These are phyloP conservation scores for Fraxinus ornus DNA, from an alignment of 305 asterid genomes.

Conservation along the genomic window DNA sequence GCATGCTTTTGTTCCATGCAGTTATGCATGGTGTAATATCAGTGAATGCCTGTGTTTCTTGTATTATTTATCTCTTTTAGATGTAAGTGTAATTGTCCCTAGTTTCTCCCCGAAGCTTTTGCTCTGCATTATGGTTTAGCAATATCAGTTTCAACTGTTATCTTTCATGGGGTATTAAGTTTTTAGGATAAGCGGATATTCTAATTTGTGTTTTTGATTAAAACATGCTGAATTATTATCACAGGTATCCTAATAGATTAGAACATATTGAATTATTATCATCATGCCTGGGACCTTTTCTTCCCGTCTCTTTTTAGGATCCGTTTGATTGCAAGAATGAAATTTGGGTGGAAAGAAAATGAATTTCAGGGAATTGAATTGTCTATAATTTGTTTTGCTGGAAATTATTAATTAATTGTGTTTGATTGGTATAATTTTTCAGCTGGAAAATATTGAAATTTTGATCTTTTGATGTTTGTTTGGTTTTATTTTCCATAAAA, in stretches of 20 bases:
- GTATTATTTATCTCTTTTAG: neutral
- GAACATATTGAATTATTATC: neutral
- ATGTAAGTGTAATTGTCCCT: neutral
- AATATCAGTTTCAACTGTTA: neutral
- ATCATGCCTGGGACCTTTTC: neutral
- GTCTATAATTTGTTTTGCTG: no score
- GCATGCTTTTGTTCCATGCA: neutral
- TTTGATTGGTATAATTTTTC: no score
- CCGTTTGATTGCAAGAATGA: no score
- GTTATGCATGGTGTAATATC: neutral
- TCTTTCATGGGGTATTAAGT: neutral
- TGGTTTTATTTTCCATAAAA: no score
- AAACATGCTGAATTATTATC: neutral
- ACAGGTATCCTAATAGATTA: neutral
- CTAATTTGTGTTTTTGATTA: neutral
- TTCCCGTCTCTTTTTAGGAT: neutral
- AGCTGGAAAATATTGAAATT: no score
- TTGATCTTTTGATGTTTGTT: no score
- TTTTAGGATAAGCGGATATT: neutral
- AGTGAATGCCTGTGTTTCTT: neutral
- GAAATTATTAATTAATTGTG: no score
- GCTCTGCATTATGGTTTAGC: neutral
- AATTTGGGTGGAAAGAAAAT: no score
- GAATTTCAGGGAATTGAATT: no score
- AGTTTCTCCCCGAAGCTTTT: neutral